Conservation (phyloP, 306 rosid genomes). For the Rubus idaeus region DNA sequence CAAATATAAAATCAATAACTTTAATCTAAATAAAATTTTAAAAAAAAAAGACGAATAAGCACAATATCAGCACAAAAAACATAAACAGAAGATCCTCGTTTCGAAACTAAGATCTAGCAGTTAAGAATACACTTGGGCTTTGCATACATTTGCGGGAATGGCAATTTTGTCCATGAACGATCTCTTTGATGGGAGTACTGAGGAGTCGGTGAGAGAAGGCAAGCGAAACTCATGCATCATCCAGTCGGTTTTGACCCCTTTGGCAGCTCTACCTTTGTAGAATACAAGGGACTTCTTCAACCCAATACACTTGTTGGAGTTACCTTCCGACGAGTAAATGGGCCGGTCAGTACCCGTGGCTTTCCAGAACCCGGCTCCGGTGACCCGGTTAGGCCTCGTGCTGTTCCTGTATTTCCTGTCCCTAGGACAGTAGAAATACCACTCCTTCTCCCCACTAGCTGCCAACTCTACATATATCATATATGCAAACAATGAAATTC, state of each 20-base stretch:
- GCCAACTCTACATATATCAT: constrained; percentile 55
- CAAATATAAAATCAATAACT: not conserved
- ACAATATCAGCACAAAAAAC: not conserved
- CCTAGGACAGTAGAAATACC: constrained; percentile 93
- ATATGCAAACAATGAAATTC: not conserved
- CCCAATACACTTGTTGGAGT: constrained; percentile 64
- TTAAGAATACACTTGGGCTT: not conserved
- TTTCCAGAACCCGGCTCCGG: constrained; percentile 94
- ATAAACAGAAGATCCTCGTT: not conserved
- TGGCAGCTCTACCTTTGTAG: constrained; percentile 91
- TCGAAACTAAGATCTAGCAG: not conserved
- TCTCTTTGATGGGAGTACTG: constrained; percentile 39
- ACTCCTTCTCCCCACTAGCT: constrained; percentile 77
- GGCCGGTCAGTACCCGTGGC: constrained; percentile 94
- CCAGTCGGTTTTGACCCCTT: constrained; percentile 90
- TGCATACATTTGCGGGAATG: constrained; percentile 59
- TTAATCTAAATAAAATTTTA: not conserved
- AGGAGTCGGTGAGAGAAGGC: constrained; percentile 60
- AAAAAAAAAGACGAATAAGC: not conserved
- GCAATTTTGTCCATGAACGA: constrained; percentile 47
- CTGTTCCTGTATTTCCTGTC: constrained; percentile 94
- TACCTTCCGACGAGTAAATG: constrained; percentile 81
- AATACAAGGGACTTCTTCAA: constrained; percentile 87
- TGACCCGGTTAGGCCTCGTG: constrained; percentile 89
- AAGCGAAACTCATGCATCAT: constrained; percentile 97